Evolutionary conservation across 169 alveolate species (phyloP).

Genomic region (Miamiensis avidus): DNA sequence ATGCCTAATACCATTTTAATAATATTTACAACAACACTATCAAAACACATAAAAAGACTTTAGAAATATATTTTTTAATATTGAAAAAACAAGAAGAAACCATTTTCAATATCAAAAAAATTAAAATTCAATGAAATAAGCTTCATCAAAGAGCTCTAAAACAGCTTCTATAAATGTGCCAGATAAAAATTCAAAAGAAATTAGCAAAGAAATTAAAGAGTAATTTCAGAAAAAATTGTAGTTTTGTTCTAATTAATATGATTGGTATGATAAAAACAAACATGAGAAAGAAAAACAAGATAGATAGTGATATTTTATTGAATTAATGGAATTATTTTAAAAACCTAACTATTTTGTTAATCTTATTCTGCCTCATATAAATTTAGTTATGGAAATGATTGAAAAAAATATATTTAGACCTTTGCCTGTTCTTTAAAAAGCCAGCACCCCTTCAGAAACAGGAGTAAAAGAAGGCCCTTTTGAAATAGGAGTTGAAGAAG

Average conservation of each 20-base stretch:
- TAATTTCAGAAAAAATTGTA: slow-evolving; percentile 62
- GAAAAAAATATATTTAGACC: slow-evolving; percentile 86
- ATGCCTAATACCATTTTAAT: too few relatives aligned
- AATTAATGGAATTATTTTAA: slow-evolving; percentile 55
- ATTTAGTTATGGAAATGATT: slow-evolving; percentile 80
- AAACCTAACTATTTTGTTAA: slow-evolving; percentile 69
- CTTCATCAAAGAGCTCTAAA: too few relatives aligned
- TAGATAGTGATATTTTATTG: slow-evolving; percentile 61
- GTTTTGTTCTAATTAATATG: slow-evolving; percentile 58
- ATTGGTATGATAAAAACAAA: slow-evolving; percentile 74
- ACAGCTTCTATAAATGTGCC: too few relatives aligned
- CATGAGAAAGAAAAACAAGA: slow-evolving; percentile 68
- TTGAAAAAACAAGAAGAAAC: too few relatives aligned
- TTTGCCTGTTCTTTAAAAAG: slow-evolving; percentile 70
- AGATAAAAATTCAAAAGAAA: too few relatives aligned
- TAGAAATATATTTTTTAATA: too few relatives aligned
- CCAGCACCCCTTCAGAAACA: background rate
- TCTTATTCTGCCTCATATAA: slow-evolving; percentile 73
- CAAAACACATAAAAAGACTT: too few relatives aligned
- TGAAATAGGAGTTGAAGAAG: background rate
- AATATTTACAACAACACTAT: too few relatives aligned
- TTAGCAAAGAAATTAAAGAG: slow-evolving; percentile 71
- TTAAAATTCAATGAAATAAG: too few relatives aligned
- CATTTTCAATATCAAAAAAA: too few relatives aligned
- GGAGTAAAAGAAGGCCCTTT: too few relatives aligned